Percentiles rank a stretch among this genome's conserved stretches.
Conservation (phyloP, 495 filamentous ascomycete species). For the Talaromyces stipitatus region DNA sequence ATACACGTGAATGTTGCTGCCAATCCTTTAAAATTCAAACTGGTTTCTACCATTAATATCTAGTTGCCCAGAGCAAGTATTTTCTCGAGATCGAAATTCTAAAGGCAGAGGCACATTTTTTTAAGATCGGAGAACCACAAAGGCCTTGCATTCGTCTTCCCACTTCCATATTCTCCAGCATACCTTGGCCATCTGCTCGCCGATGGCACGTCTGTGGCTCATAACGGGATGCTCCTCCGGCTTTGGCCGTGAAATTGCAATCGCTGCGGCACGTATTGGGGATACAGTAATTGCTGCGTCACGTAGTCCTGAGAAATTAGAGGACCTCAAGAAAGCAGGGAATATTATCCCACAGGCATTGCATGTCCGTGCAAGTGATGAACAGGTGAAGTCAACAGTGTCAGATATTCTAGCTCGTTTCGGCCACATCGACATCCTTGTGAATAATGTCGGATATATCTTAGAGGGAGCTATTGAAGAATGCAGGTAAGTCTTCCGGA, state of each 20-base stretch:
- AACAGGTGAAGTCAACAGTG: neutral
- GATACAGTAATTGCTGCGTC: slow-evolving; percentile 50
- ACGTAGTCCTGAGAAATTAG: slow-evolving; percentile 35
- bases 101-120: too few relatives aligned
- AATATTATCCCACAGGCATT: slow-evolving; percentile 6
- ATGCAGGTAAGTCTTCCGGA: too few relatives aligned
- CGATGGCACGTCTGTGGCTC: slow-evolving; percentile 28
- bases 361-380: neutral
- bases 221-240: slow-evolving; percentile 48
- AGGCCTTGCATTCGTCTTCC: too few relatives aligned
- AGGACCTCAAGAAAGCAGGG: slow-evolving; percentile 29
- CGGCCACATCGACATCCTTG: slow-evolving; percentile 42
- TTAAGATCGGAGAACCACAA: too few relatives aligned
- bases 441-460: slow-evolving; percentile 50
- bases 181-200: too few relatives aligned
- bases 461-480: slow-evolving; percentile 30
- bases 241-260: slow-evolving; percentile 39
- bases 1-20: too few relatives aligned
- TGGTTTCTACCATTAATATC: too few relatives aligned
- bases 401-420: neutral
- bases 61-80: too few relatives aligned
- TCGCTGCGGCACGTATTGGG: slow-evolving; percentile 37
- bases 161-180: too few relatives aligned
- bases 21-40: too few relatives aligned
- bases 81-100: too few relatives aligned